Base-by-base conservation (phyloP, 192 early-diverging fungal genomes). In the Linderina pennispora region DNA sequence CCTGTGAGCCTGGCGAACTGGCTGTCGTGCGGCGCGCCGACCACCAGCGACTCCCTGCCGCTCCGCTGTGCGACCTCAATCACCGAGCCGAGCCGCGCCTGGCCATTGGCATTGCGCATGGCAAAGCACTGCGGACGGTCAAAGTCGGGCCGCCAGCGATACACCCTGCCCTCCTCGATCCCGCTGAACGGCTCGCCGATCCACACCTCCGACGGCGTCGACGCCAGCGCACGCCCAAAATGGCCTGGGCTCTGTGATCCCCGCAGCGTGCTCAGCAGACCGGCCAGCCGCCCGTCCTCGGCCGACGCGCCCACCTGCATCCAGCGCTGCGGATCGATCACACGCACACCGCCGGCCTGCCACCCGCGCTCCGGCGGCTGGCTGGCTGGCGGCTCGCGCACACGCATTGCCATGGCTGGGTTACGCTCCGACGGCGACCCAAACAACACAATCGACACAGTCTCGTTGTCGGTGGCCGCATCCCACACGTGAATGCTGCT, bases 111-210 rank as follows among this genome's bases (percentile, higher is more conserved):
- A 20, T 43, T 48, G n/a, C 43, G 43, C 17, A 39, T 34, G 17
- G 18, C 39, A 18, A 49, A 63, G 43, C 67, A 71, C 38, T 45
- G 25, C 3, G 59, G 60, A 25, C 25, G 13, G 11, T 38, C 37
- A 32, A 50, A 19, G 11, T 36, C 56, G 1, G 16, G 9, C 8
- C 37, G 51, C 67, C 67, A 71, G 18, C 52, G 42, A 31, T 71
- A 58, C 19, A 71, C 43, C 14, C 56, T 49, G 14, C 67, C 67
- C 23, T 48, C 53, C 52, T 64, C 67, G 23, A 45, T 34, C 23
- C 47, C 47, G 40, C 69, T 65, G 20, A 73, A 44, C 4, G 69
- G 69, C 42, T 73, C 69, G 51, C 69, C 69, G 40, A 73, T 73
- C 69, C 69, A 73, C 63, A 73, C 38, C 18, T 51, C 53, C 8